Conservation (phyloP, 2,329 filamentous ascomycete species). For the Hirsutella thompsonii region DNA sequence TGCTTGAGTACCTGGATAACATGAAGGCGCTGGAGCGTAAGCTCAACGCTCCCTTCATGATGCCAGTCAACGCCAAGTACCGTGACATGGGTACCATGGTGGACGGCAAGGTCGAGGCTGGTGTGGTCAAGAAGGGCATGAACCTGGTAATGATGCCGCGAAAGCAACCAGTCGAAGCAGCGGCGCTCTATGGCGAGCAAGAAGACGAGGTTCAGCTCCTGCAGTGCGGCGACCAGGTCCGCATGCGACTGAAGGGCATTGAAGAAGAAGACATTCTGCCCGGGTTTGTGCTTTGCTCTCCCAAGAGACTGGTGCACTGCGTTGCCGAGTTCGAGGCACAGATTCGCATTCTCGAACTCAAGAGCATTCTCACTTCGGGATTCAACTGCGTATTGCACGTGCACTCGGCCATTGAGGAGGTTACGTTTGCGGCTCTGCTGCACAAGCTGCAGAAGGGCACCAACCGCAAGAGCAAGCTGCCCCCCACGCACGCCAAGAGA, state of each 20-base stretch:
- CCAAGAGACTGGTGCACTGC: slow-evolving; percentile 84
- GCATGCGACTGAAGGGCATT: slow-evolving; percentile 80
- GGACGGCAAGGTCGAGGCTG: slow-evolving; percentile 93
- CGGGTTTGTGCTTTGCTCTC: slow-evolving; percentile 91
- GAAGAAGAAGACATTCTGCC: slow-evolving; percentile 96
- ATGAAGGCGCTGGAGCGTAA: slow-evolving; percentile 93
- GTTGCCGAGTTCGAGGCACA: slow-evolving; percentile 89
- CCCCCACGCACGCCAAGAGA: slow-evolving; percentile 80
- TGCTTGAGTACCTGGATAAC: slow-evolving; percentile 88
- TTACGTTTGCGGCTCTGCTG: slow-evolving; percentile 76
- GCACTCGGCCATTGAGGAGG: slow-evolving; percentile 93
- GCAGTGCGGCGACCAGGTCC: slow-evolving; percentile 89
- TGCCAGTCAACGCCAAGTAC: slow-evolving; percentile 94
- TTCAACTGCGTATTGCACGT: slow-evolving; percentile 98
- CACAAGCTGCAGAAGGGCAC: slow-evolving; percentile 96
- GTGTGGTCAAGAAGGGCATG: slow-evolving; percentile 83
- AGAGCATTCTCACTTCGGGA: slow-evolving; percentile 83
- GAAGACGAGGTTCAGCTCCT: slow-evolving; percentile 79
- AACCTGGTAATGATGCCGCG: slow-evolving; percentile 92
- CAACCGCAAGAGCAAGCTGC: slow-evolving; percentile 79
- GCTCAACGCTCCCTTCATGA: slow-evolving; percentile 97
- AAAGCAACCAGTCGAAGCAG: slow-evolving; percentile 64
- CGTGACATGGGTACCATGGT: slow-evolving; percentile 94
- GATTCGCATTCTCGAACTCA: slow-evolving; percentile 87
- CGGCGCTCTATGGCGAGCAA: slow-evolving; percentile 86